Conservation (phyloP, 139 green algal genomes). For the Edaphochlamys debaryana region DNA sequence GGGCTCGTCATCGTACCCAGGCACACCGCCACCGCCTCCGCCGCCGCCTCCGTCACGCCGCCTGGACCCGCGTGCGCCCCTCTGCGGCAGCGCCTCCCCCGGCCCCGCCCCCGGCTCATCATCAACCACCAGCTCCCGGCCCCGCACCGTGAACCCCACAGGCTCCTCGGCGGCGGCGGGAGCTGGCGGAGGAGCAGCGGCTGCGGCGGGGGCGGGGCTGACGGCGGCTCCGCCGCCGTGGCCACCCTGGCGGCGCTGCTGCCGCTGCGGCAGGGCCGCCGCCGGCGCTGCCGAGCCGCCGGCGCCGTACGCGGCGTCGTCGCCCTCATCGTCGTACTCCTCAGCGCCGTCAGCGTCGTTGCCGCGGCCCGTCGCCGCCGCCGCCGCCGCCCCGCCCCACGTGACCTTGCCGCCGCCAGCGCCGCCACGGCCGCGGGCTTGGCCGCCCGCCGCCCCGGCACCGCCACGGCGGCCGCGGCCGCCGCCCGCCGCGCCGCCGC, state of each 20-base stretch:
- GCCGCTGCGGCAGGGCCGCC: not conserved
- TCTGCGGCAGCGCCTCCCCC: constrained; percentile 25
- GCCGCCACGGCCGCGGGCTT: too few species aligned
- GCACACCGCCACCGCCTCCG: not conserved
- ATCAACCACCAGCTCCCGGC: constrained; percentile 29
- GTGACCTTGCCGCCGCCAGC: too few species aligned
- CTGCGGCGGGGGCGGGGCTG: too few species aligned
- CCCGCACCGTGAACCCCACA: not conserved
- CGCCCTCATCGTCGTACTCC: not conserved
- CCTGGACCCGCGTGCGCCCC: not conserved
- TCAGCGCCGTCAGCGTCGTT: not conserved
- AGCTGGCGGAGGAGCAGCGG: too few species aligned
- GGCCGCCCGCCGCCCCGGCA: too few species aligned
- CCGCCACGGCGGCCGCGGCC: too few species aligned
- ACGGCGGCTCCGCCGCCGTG: too few species aligned
- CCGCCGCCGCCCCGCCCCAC: too few species aligned
- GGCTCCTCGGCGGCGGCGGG: not conserved
- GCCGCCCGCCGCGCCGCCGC: too few species aligned
- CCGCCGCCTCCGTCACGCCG: not conserved
- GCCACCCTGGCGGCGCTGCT: not conserved
- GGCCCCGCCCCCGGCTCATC: not conserved
- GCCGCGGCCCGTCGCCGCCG: too few species aligned
- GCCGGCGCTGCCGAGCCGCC: not conserved
- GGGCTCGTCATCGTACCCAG: constrained; percentile 31
- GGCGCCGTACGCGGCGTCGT: not conserved